These are phyloP conservation scores for Podospora anserina DNA, from an alignment of 495 filamentous ascomycete species.

Conservation along the genomic window DNA sequence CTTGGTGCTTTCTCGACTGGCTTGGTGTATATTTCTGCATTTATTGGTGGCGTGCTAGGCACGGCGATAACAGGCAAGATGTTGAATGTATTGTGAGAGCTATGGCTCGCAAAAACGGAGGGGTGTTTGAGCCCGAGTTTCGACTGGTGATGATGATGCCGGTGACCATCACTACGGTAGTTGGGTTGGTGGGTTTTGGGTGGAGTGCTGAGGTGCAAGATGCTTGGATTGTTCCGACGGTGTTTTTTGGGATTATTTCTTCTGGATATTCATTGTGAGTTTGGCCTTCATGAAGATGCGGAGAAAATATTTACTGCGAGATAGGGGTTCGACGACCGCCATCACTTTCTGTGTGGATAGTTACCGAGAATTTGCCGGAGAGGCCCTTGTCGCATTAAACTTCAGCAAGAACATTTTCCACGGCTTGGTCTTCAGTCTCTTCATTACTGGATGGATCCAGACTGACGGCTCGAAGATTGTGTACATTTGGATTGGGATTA, in stretches of 20 bases:
- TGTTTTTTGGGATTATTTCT: slow-evolving; percentile 89
- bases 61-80: slow-evolving; percentile 88
- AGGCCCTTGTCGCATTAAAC: slow-evolving; percentile 91
- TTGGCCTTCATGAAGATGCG: background rate
- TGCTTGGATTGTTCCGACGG: slow-evolving; percentile 83
- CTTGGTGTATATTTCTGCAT: slow-evolving; percentile 84
- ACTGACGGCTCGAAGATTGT: slow-evolving; percentile 71
- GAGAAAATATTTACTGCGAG: background rate
- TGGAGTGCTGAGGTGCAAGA: slow-evolving; percentile 78
- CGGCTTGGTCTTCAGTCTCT: slow-evolving; percentile 83
- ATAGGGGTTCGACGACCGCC: slow-evolving; percentile 72
- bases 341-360: slow-evolving; percentile 95
- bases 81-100: slow-evolving; percentile 76
- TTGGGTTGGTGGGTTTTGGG: slow-evolving; percentile 90
- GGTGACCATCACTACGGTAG: slow-evolving; percentile 72
- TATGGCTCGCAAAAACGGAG: slow-evolving; percentile 81
- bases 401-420: slow-evolving; percentile 93
- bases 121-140: slow-evolving; percentile 95
- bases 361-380: slow-evolving; percentile 89
- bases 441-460: slow-evolving; percentile 83
- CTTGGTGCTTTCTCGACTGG: slow-evolving; percentile 74
- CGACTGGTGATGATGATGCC: slow-evolving; percentile 87
- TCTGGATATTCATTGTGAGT: slow-evolving; percentile 76
- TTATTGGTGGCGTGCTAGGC: slow-evolving; percentile 83
- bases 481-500: slow-evolving; percentile 76